Conservation (phyloP, 371 early-diverging fungal genomes). For the Batrachochytrium dendrobatidis region DNA sequence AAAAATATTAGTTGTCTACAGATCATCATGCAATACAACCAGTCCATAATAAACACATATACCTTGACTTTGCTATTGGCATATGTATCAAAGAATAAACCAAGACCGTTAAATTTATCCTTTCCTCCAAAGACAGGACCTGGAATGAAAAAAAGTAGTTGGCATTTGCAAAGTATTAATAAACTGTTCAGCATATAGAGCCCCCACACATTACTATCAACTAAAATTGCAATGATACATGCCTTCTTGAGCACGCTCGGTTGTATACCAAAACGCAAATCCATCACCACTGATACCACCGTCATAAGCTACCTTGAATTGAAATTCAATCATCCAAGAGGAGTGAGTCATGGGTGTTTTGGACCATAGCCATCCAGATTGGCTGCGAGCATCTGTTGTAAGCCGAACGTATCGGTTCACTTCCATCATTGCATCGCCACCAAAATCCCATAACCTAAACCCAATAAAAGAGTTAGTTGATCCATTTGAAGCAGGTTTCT, state of each 20-base stretch:
- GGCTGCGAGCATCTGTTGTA: slow-evolving; percentile 71
- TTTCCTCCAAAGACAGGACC: slow-evolving; percentile 89
- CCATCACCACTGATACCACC: slow-evolving; percentile 82
- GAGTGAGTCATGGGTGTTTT: slow-evolving; percentile 56
- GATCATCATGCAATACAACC: neutral
- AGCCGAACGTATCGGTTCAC: slow-evolving; percentile 59
- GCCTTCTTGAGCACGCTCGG: slow-evolving; percentile 47
- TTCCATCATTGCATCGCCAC: slow-evolving; percentile 37
- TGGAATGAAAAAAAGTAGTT: too few species aligned
- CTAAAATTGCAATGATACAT: too few species aligned
- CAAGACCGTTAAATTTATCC: slow-evolving; percentile 86
- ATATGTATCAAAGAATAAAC: slow-evolving; percentile 94
- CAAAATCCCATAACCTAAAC: slow-evolving; percentile 48
- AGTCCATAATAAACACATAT: slow-evolving; percentile 24
- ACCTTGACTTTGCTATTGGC: slow-evolving; percentile 76
- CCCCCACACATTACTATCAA: too few species aligned
- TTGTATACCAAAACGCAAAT: slow-evolving; percentile 84
- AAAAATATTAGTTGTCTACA: neutral
- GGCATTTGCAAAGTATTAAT: too few species aligned
- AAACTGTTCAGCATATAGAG: too few species aligned
- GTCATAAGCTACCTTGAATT: slow-evolving; percentile 77
- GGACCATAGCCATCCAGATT: slow-evolving; percentile 84
- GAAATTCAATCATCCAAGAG: slow-evolving; percentile 86
- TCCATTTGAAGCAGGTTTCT: too few species aligned
- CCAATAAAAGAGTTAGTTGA: too few species aligned